These are phyloP conservation scores for Coemansia javaensis DNA, from an alignment of 192 early-diverging fungal genomes.

Conservation along the genomic window DNA sequence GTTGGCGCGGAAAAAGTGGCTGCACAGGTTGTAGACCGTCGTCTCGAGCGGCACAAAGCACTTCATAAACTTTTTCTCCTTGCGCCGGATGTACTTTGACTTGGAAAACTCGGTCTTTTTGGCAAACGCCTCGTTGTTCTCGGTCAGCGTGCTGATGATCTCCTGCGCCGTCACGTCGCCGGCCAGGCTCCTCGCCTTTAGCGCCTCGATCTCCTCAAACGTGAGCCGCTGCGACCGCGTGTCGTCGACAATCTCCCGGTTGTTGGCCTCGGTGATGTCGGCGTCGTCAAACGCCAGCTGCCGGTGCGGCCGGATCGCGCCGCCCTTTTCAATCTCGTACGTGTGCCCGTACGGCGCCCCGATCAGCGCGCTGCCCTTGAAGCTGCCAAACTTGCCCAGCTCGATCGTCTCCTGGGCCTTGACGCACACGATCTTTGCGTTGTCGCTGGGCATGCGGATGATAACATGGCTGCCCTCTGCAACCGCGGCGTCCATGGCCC, in stretches of 20 bases:
- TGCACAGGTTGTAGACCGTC: conserved; percentile 67
- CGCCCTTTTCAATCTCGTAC: conserved; percentile 73
- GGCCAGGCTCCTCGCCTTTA: conserved; percentile 68
- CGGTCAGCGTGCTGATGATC: conserved; percentile 75
- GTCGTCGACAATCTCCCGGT: conserved; percentile 75
- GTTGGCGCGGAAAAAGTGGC: conserved; percentile 75
- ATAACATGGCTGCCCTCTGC: conserved; percentile 62
- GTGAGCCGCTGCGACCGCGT: conserved; percentile 71
- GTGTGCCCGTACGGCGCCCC: conserved; percentile 77
- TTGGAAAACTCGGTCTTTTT: conserved; percentile 94
- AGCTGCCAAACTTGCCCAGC: conserved; percentile 90
- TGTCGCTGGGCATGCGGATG: conserved; percentile 79
- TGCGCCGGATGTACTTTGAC: conserved; percentile 89
- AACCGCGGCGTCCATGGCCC: conserved; percentile 30
- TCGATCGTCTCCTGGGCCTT: conserved; percentile 58
- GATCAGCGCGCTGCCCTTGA: conserved; percentile 73
- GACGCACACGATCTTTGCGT: conserved; percentile 70
- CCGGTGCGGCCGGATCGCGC: conserved; percentile 28
- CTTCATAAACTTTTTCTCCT: conserved; percentile 83
- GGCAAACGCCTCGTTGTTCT: conserved; percentile 80
- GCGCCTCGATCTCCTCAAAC: conserved; percentile 72
- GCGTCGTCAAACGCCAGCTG: conserved; percentile 40
- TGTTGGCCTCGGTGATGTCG: conserved; percentile 76
- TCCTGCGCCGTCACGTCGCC: conserved; percentile 66
- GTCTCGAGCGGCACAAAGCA: conserved; percentile 74